Percentiles rank a stretch among this genome's conserved stretches.
phyloP scores from a whole-genome alignment of 805 yeast genomes.

The Isabelozyma pseudorhagii region DNA sequence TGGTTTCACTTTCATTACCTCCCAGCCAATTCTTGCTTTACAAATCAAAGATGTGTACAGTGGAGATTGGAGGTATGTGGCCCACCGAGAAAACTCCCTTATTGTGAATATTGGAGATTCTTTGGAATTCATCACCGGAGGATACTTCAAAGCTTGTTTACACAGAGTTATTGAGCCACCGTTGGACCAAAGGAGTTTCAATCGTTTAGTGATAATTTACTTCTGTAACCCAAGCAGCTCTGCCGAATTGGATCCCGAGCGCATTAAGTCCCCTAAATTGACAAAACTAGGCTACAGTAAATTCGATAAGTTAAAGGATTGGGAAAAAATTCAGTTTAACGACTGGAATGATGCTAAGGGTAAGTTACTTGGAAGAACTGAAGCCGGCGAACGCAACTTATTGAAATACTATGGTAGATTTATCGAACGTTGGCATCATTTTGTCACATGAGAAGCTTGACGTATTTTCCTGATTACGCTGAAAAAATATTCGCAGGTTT shows the following conservation, averaged over 20 bases:
- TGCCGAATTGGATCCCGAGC: constrained; percentile 21
- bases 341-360: constrained; percentile 43
- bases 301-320: constrained; percentile 17
- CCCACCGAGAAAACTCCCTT: constrained; percentile 25
- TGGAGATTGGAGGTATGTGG: constrained; percentile 28
- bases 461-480: not conserved
- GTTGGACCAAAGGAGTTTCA: constrained; percentile 18
- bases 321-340: constrained; percentile 24
- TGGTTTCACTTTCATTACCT: constrained; percentile 28
- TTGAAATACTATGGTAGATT: constrained; percentile 38
- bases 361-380: constrained; percentile 39
- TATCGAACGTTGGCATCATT: constrained; percentile 44
- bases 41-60: constrained; percentile 27
- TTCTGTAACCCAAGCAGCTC: constrained; percentile 20
- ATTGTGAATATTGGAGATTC: constrained; percentile 30
- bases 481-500: not conserved
- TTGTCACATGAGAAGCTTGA: not conserved
- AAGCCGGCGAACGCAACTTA: constrained; percentile 36
- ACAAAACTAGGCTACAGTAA: constrained; percentile 14
- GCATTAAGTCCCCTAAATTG: constrained; percentile 21
- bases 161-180: constrained; percentile 27
- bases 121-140: constrained; percentile 29
- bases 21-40: constrained; percentile 27
- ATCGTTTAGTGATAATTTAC: constrained; percentile 22
- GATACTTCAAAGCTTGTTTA: constrained; percentile 21